Evolutionary conservation across 2,329 filamentous ascomycete species (phyloP), one percentile per base, ranked within the genome.

Genomic region (Balansia obtecta): DNA sequence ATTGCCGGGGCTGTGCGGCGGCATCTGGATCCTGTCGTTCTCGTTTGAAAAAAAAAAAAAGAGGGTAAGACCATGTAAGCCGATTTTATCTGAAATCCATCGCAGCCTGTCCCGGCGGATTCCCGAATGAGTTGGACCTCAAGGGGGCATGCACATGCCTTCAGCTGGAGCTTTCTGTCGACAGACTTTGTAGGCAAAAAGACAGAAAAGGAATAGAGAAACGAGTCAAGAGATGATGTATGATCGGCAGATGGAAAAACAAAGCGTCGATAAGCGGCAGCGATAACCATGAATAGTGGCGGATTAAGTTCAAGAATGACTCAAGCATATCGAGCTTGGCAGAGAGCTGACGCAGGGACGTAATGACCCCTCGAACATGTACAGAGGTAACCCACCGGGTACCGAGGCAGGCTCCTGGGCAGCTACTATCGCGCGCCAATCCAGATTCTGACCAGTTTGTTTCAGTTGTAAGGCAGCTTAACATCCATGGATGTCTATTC

Each of bases 21-120:
- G n/a, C n/a, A 45, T 11, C 41, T 45, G 48, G 42, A 20, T 49
- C 20, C 33, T 33, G 48, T 45, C 32, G 30, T 20, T 27, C 10
- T 41, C 45, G 33, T 41, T 49, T 49, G 40, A 39, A n/a, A 40
- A 22, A 37, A n/a, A 38, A 8, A 12, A 2, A 18, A 27, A 15
- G n/a, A n/a, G n/a, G n/a, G n/a, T n/a, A n/a, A 18, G 40, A 41
- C 47, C 47, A 49, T 43, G 43, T 43, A 40, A 39, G 32, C 47
- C n/a, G 43, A 49, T 49, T 49, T 10, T 38, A 13, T 13, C 33
- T 37, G 40, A 22, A 27, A 33, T n/a, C 33, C 16, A 27, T 30
- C 5, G 10, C 16, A 12, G 42, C n/a, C 22, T 40, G 42, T 40
- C 22, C 33, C n/a, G 34, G 12, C 27, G 34, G 48, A 22, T 49